Evolutionary conservation across 768 basidiomycete species (phyloP), one percentile per base, ranked within the genome.

Genomic region (Lentinula lateritia): DNA sequence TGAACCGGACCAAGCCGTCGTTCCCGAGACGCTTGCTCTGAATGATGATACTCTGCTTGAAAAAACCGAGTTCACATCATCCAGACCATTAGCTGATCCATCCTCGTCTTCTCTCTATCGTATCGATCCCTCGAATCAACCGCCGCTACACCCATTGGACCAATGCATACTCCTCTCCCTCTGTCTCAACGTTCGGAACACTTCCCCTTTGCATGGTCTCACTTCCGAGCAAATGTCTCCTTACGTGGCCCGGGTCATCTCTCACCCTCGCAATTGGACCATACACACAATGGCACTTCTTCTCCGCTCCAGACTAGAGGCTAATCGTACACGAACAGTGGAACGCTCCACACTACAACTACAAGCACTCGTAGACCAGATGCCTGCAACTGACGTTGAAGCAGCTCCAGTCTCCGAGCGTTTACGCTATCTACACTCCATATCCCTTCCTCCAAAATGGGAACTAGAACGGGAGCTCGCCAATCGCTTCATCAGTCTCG

Each of bases 21-120:
- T 93, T 32, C 95, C 96, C n/a, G 86, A 92, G 72, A 87, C 89
- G 4, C 73, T 98, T 32, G 77, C 80, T 2, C 80, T 98, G 52
- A 96, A 98, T 72, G 97, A 98, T 72, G 97, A 99, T 73, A 98
- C 95, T 0, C 81, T 99, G 16, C 82, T 99, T 43, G 97, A 99
- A 74, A 87, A 90, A 66, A 98, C 96, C 0, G 83, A 90, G 68
- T 99, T 93, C 72, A 94, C 93, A 8, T 88, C 89, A 10, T 88
- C 92, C 1, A 76, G 78, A 50, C 74, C 86, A 15, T 74, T 82
- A 5, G 69, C 79, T 6, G 62, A 75, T 3, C 36, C 18, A 6
- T 73, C 70, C 2, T 65, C 73, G 28, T 79, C 83, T 9, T 74
- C 72, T 50, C 83, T 95, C 35, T 66, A 75, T 15, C 90, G 92